These are phyloP conservation scores for Melampsora americana DNA, from an alignment of 1,284 basidiomycete genomes.

Conservation along the genomic window DNA sequence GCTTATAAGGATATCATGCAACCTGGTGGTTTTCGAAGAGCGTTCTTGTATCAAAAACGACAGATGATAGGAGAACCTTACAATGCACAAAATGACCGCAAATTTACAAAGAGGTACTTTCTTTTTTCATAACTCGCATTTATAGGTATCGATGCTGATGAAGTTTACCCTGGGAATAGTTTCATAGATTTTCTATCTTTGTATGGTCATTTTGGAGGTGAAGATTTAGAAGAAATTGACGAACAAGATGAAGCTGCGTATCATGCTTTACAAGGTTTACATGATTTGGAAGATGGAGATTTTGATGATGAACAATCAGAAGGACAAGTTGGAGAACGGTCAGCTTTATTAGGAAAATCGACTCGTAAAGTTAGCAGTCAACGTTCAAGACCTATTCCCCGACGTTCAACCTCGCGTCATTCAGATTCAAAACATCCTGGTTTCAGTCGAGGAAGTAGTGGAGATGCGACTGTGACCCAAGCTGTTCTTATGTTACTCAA, in stretches of 20 bases:
- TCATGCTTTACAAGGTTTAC: constrained; percentile 46
- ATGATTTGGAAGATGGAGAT: constrained; percentile 61
- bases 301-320: constrained; percentile 44
- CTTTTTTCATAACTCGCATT: constrained; percentile 4
- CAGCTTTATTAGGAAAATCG: constrained; percentile 41
- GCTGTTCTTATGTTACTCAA: constrained; percentile 89
- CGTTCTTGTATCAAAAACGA: constrained; percentile 30
- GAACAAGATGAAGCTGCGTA: constrained; percentile 67
- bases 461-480: constrained; percentile 80
- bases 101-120: constrained; percentile 28
- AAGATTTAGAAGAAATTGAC: constrained; percentile 78
- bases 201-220: constrained; percentile 88
- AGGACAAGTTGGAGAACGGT: constrained; percentile 36
- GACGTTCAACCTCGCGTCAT: constrained; percentile 48
- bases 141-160: neutral
- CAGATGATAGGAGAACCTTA: constrained; percentile 23
- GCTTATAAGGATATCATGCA: constrained; percentile 42
- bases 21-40: constrained; percentile 29
- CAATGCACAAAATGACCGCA: neutral
- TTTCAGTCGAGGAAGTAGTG: constrained; percentile 51
- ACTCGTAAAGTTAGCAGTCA: constrained; percentile 30
- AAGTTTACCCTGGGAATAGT: constrained; percentile 55
- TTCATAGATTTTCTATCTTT: constrained; percentile 90
- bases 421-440: constrained; percentile 39
- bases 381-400: constrained; percentile 40